Conservation (phyloP, 2,329 filamentous ascomycete species). For the Xylariaceae sp. region DNA sequence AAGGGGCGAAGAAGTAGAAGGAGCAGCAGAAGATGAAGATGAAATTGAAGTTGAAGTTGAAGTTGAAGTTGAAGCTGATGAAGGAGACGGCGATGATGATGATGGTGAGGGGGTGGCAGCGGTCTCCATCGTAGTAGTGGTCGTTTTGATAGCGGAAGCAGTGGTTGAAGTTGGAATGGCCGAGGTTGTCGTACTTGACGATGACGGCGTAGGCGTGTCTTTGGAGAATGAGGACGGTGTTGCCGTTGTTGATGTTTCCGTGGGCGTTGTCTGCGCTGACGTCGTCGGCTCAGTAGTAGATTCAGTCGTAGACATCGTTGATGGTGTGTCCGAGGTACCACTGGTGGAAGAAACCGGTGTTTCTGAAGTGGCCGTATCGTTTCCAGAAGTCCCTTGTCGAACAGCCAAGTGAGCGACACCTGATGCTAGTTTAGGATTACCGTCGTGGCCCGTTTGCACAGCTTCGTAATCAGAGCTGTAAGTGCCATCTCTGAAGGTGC, state of each 20-base stretch:
- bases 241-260: conserved; percentile 23
- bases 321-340: conserved; percentile 12
- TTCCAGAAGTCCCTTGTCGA: conserved; percentile 45
- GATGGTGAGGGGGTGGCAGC: background rate
- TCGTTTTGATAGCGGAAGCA: conserved; percentile 4
- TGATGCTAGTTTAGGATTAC: conserved; percentile 58
- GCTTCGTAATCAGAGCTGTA: conserved; percentile 62
- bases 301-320: conserved; percentile 11
- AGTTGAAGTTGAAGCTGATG: background rate
- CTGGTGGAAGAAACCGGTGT: conserved; percentile 14
- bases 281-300: too few species aligned
- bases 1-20: conserved; percentile 3
- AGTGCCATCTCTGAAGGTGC: conserved; percentile 64
- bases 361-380: conserved; percentile 31
- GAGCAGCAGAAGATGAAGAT: background rate
- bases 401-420: conserved; percentile 62
- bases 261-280: conserved; percentile 12
- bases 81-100: background rate
- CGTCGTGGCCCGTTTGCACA: conserved; percentile 58
- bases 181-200: conserved; percentile 13
- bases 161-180: background rate
- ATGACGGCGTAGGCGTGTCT: conserved; percentile 4
- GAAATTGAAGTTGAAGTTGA: too few species aligned
- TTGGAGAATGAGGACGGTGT: conserved; percentile 18
- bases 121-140: background rate